Percentiles rank a stretch among this genome's conserved stretches.
Conservation (phyloP, 2,329 filamentous ascomycete species). For the Fusarium napiforme region DNA sequence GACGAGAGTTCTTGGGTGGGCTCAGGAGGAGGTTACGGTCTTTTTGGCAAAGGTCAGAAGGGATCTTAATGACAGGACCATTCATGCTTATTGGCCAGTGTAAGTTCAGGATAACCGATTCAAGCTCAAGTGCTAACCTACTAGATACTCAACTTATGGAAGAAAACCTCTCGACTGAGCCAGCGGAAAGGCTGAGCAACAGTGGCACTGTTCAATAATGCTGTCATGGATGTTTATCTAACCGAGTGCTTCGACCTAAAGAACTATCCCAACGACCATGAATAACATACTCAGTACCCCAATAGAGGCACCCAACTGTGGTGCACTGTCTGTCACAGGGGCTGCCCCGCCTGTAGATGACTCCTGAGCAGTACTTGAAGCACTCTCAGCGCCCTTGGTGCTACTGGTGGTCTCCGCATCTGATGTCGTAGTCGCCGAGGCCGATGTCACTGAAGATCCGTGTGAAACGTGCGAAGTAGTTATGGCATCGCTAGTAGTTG, state of each 20-base stretch:
- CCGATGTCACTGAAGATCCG: not conserved
- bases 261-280: not conserved
- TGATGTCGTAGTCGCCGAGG: not conserved
- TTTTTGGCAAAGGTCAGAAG: constrained; percentile 27
- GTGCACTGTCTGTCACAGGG: not conserved
- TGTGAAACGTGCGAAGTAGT: not conserved
- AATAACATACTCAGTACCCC: not conserved
- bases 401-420: not conserved
- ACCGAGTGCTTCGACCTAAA: not conserved
- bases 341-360: not conserved
- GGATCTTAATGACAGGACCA: constrained; percentile 21
- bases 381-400: not conserved
- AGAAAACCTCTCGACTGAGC: not conserved
- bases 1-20: constrained; percentile 24
- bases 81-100: constrained; percentile 39
- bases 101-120: not conserved
- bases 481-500: rapidly evolving
- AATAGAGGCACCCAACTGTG: not conserved
- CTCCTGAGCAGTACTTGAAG: not conserved
- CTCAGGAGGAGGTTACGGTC: constrained; percentile 5
- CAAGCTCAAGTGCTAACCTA: not conserved
- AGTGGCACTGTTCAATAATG: not conserved
- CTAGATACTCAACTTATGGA: constrained; percentile 25
- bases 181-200: rapidly evolving
- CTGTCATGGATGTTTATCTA: too few species aligned